Conservation (phyloP, 1,284 basidiomycete genomes). For the Boletus smithii region DNA sequence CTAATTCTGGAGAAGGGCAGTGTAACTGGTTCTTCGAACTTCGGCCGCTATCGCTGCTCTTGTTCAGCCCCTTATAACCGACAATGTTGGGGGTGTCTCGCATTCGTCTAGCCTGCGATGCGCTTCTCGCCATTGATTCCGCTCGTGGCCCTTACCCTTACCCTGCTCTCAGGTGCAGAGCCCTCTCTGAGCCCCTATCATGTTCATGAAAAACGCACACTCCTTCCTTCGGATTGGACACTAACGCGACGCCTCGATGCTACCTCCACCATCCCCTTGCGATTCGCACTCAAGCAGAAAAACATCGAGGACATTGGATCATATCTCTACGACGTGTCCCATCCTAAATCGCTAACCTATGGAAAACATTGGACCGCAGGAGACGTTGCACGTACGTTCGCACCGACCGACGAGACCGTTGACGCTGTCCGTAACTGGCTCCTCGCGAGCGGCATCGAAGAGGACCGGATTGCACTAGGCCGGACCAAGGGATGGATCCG, state of each 20-base stretch:
- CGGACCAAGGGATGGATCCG: conserved; percentile 40
- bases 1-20: no score
- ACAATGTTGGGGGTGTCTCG: no score
- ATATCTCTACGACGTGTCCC: conserved; percentile 40
- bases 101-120: conserved; percentile 7
- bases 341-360: conserved; percentile 41
- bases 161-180: conserved; percentile 8
- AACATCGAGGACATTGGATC: conserved; percentile 39
- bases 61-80: no score
- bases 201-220: conserved; percentile 35
- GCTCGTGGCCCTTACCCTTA: conserved; percentile 14
- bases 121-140: background rate
- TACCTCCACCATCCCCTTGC: conserved; percentile 33
- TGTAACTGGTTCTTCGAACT: no score
- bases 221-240: conserved; percentile 35
- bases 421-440: conserved; percentile 41
- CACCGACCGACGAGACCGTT: conserved; percentile 37
- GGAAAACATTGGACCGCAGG: conserved; percentile 43
- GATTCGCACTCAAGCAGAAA: conserved; percentile 41
- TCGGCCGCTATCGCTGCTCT: no score
- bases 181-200: conserved; percentile 5
- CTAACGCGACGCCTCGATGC: conserved; percentile 26
- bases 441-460: conserved; percentile 31
- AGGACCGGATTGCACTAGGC: conserved; percentile 14
- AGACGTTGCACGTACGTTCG: conserved; percentile 39